Conservation (phyloP, 192 early-diverging fungal genomes). For the Linderina pennispora region DNA sequence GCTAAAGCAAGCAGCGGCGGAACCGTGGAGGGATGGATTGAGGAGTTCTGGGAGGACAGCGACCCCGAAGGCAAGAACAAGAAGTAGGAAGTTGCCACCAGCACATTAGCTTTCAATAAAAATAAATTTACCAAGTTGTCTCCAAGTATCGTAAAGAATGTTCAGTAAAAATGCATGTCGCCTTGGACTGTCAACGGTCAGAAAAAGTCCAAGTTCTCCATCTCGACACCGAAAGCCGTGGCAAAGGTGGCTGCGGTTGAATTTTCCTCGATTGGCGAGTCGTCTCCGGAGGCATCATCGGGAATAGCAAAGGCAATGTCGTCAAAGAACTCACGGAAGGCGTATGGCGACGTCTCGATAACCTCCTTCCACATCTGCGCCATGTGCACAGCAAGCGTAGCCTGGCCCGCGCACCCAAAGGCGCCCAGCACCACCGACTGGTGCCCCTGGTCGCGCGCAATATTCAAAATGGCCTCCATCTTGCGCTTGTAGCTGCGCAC, state of each 20-base stretch:
- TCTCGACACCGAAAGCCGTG: slow-evolving; percentile 27
- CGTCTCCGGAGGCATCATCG: slow-evolving; percentile 10
- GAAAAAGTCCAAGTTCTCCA: slow-evolving; percentile 44
- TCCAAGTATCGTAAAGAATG: too few relatives aligned
- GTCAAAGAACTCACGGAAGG: slow-evolving; percentile 47
- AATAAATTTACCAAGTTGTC: too few relatives aligned
- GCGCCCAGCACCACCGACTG: slow-evolving; percentile 41
- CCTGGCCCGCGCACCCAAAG: slow-evolving; percentile 40
- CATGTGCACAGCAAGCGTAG: slow-evolving; percentile 26
- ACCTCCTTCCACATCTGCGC: slow-evolving; percentile 48
- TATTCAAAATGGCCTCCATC: slow-evolving; percentile 44
- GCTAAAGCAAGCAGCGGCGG: too few relatives aligned
- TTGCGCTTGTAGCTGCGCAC: slow-evolving; percentile 41
- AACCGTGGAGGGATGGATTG: too few relatives aligned
- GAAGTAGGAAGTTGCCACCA: too few relatives aligned
- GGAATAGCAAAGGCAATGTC: slow-evolving; percentile 43
- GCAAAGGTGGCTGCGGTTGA: slow-evolving; percentile 37
- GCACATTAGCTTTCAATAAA: too few relatives aligned
- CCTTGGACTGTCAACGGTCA: too few relatives aligned
- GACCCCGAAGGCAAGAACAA: too few relatives aligned
- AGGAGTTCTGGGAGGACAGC: too few relatives aligned
- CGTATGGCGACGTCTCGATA: slow-evolving; percentile 40
- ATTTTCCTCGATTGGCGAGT: slow-evolving; percentile 18
- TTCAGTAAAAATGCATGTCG: too few relatives aligned
- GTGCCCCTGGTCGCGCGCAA: slow-evolving; percentile 46